Percentiles rank a stretch among this genome's conserved stretches.
Evolutionary conservation across 495 filamentous ascomycete species (phyloP).

Genomic region (Haplographium delicatum): DNA sequence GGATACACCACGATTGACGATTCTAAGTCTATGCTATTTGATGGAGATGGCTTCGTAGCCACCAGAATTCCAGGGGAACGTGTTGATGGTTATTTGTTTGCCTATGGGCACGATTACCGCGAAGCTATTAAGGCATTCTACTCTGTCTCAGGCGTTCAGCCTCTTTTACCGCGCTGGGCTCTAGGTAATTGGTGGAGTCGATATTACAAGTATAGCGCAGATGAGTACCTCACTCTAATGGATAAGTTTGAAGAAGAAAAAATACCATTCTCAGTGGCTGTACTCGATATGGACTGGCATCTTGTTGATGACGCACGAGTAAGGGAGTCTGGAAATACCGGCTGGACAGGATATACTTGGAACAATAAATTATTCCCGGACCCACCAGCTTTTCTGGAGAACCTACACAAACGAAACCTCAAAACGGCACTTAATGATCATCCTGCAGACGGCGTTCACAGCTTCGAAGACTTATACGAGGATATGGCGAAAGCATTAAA

Average conservation of each 20-base stretch:
- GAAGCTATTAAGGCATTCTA: conserved; percentile 51
- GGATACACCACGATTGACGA: conserved; percentile 49
- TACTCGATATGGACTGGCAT: conserved; percentile 63
- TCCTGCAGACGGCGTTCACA: conserved; percentile 47
- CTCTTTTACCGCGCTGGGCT: conserved; percentile 48
- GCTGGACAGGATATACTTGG: conserved; percentile 62
- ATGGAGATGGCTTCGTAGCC: conserved; percentile 41
- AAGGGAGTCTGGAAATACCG: conserved; percentile 25
- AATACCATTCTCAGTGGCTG: conserved; percentile 50
- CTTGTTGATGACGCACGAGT: conserved; percentile 35
- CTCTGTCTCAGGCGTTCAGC: conserved; percentile 48
- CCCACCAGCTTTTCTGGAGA: conserved; percentile 36
- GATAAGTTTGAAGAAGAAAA: conserved; percentile 38
- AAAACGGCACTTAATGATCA: conserved; percentile 52
- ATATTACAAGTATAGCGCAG: conserved; percentile 46
- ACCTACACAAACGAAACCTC: conserved; percentile 40
- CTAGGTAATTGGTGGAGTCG: conserved; percentile 63
- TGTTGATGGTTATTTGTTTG: conserved; percentile 53
- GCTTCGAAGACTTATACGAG: conserved; percentile 47
- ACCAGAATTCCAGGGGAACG: conserved; percentile 36
- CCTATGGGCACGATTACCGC: conserved; percentile 48
- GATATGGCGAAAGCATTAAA: conserved; percentile 42
- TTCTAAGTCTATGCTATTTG: conserved; percentile 52
- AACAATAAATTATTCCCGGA: conserved; percentile 50
- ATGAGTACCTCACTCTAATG: conserved; percentile 49